Conservation (phyloP, 164 flowering plant species). For the Berberis thunbergii region DNA sequence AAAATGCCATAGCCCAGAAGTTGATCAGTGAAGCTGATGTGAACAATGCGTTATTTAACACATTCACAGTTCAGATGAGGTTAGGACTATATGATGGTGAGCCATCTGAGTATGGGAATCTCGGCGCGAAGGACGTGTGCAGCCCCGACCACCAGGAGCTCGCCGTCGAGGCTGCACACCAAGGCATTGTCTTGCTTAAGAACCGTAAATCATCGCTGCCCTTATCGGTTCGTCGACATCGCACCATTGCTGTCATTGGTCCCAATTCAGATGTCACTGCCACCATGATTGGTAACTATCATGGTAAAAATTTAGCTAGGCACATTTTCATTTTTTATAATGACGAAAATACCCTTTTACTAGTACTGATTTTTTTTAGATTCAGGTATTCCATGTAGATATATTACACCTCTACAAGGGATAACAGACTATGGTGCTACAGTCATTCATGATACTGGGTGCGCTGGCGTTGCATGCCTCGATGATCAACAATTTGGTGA, state of each 20-base stretch:
- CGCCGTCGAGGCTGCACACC: conserved; percentile 84
- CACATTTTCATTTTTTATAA: neutral
- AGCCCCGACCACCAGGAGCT: conserved; percentile 52
- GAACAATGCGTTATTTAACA: conserved; percentile 49
- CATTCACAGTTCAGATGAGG: conserved; percentile 78
- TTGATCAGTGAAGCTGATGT: conserved; percentile 43
- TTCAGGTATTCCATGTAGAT: conserved; percentile 74
- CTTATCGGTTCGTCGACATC: conserved; percentile 36
- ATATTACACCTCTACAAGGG: conserved; percentile 70
- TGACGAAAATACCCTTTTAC: too few relatives aligned
- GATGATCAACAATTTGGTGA: conserved; percentile 32
- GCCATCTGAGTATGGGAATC: conserved; percentile 42
- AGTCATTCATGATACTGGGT: conserved; percentile 57
- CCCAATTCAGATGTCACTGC: conserved; percentile 68
- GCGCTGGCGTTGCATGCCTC: conserved; percentile 48
- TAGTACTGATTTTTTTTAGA: too few relatives aligned
- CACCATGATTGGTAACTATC: conserved; percentile 89
- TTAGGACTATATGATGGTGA: conserved; percentile 89
- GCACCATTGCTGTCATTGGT: conserved; percentile 71
- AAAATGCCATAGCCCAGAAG: conserved; percentile 45
- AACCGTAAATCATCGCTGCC: conserved; percentile 56
- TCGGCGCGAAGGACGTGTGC: conserved; percentile 66
- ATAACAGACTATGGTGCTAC: conserved; percentile 35
- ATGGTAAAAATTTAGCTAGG: conserved; percentile 17
- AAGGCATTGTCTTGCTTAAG: conserved; percentile 82